phyloP scores from a whole-genome alignment of 176 grass and related monocot species.

The Tillandsia leiboldiana region DNA sequence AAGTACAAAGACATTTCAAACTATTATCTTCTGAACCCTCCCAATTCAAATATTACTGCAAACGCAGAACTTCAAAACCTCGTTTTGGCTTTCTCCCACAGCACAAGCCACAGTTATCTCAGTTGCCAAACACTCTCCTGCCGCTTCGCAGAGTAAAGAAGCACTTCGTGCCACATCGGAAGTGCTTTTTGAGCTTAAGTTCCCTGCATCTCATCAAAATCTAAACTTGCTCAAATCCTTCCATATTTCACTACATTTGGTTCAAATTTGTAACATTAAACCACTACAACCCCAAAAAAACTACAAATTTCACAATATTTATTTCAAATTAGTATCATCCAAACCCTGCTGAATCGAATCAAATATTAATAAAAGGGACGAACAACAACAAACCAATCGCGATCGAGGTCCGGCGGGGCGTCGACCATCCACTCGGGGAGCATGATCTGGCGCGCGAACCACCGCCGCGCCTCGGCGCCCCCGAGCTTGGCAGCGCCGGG shows the following conservation, averaged over 20 bases:
- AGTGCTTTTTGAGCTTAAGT: too few species aligned
- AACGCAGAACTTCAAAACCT: too few species aligned
- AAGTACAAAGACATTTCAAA: too few species aligned
- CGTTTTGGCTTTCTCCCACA: too few species aligned
- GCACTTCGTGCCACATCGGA: too few species aligned
- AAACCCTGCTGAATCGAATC: neutral
- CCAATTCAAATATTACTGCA: too few species aligned
- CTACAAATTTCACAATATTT: neutral
- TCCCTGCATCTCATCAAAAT: neutral
- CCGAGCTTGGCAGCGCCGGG: constrained; percentile 46
- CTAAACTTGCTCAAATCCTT: neutral
- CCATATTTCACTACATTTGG: neutral
- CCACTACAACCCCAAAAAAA: neutral
- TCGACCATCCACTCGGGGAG: constrained; percentile 97
- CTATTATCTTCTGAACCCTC: too few species aligned
- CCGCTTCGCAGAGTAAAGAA: too few species aligned
- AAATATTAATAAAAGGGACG: neutral
- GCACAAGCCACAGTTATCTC: too few species aligned
- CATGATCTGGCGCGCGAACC: constrained; percentile 91
- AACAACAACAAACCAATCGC: constrained; percentile 45
- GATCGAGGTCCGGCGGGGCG: constrained; percentile 54
- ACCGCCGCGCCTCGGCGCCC: constrained; percentile 49
- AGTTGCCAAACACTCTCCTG: too few species aligned
- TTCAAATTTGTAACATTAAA: neutral
- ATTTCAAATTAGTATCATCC: neutral